phyloP scores from a whole-genome alignment of 2,329 filamentous ascomycete species.

The Ophiostoma perfectum region DNA sequence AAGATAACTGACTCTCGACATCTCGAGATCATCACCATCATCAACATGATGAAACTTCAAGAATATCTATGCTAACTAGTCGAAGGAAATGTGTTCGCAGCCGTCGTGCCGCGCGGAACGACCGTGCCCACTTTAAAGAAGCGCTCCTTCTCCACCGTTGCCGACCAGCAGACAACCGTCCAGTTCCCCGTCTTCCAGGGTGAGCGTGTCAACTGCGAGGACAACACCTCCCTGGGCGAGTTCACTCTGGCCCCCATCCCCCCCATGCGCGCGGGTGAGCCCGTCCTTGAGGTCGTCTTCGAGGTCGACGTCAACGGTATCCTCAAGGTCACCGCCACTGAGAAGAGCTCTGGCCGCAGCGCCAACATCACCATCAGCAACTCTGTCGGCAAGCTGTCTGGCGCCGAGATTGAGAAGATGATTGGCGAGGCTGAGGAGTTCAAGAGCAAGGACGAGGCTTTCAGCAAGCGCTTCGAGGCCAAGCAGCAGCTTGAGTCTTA shows the following conservation, averaged over 20 bases:
- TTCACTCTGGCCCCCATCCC: slow-evolving; percentile 88
- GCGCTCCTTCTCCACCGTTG: slow-evolving; percentile 82
- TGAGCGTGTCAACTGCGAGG: slow-evolving; percentile 95
- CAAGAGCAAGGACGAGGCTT: slow-evolving; percentile 96
- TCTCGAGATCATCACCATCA: not conserved
- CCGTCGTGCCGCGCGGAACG: slow-evolving; percentile 75
- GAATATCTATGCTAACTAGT: not conserved
- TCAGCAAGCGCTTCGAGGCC: slow-evolving; percentile 99
- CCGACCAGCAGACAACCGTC: slow-evolving; percentile 70
- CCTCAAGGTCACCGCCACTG: slow-evolving; percentile 96
- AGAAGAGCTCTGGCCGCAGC: slow-evolving; percentile 96
- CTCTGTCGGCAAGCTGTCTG: slow-evolving; percentile 97
- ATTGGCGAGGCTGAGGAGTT: slow-evolving; percentile 95
- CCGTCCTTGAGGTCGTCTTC: slow-evolving; percentile 95
- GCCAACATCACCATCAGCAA: slow-evolving; percentile 99
- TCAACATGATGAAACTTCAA: not conserved
- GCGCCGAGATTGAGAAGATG: slow-evolving; percentile 94
- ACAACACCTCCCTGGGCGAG: slow-evolving; percentile 96
- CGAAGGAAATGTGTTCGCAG: slow-evolving; percentile 87
- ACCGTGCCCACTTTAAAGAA: slow-evolving; percentile 80
- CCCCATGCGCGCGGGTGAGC: slow-evolving; percentile 88
- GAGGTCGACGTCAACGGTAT: slow-evolving; percentile 99
- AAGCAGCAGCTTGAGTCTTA: slow-evolving; percentile 99
- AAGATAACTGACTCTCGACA: not conserved
- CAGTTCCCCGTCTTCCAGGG: slow-evolving; percentile 94